These are phyloP conservation scores for Prinsepia uniflora DNA, from an alignment of 306 rosid species.

Conservation along the genomic window DNA sequence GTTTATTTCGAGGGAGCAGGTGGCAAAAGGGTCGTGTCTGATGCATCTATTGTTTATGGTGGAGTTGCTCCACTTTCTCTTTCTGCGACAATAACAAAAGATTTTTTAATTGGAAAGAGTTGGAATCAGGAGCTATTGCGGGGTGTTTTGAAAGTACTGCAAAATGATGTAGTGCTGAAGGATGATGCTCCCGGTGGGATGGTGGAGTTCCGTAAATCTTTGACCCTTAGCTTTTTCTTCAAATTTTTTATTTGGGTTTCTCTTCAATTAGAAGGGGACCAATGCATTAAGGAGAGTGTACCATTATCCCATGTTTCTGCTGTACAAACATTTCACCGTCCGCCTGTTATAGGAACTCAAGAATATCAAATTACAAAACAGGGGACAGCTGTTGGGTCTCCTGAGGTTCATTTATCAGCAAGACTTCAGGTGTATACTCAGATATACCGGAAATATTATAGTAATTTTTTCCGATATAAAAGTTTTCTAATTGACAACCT, in stretches of 20 bases:
- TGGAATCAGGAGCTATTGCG: constrained; percentile 74
- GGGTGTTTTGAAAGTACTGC: constrained; percentile 57
- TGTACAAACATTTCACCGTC: constrained; percentile 68
- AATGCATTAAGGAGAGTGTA: constrained; percentile 36
- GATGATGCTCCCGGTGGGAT: constrained; percentile 93
- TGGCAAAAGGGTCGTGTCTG: constrained; percentile 55
- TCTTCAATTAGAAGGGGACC: constrained; percentile 53
- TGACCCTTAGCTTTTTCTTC: constrained; percentile 78
- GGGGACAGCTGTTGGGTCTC: constrained; percentile 87
- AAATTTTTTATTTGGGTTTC: constrained; percentile 94
- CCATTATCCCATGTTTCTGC: constrained; percentile 77
- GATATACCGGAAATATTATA: neutral
- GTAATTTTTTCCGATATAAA: neutral
- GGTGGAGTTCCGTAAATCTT: constrained; percentile 88
- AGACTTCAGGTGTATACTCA: constrained; percentile 66
- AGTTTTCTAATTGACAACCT: neutral
- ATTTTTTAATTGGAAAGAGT: constrained; percentile 64
- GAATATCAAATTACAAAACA: constrained; percentile 76
- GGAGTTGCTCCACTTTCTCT: constrained; percentile 87
- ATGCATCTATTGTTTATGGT: constrained; percentile 84
- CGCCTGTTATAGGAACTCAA: constrained; percentile 67
- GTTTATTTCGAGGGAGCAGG: constrained; percentile 53
- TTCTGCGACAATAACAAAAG: constrained; percentile 58
- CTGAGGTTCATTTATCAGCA: constrained; percentile 91
- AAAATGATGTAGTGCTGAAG: constrained; percentile 52